These are phyloP conservation scores for Kondoa malvinella DNA, from an alignment of 768 basidiomycete genomes.

Conservation along the genomic window DNA sequence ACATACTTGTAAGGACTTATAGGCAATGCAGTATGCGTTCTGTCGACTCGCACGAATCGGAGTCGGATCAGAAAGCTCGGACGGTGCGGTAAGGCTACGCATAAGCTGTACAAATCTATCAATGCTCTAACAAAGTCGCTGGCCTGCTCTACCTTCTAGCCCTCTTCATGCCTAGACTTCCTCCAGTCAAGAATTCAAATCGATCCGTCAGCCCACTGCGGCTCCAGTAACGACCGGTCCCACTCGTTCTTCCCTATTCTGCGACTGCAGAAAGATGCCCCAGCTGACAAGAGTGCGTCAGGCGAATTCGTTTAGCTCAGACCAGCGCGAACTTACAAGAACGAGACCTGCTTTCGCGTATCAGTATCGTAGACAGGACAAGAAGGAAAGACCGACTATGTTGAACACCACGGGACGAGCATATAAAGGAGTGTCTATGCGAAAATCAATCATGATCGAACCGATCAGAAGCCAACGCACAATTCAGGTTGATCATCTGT, in stretches of 20 bases:
- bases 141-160: no score
- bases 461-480: not conserved
- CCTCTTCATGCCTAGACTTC: no score
- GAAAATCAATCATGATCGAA: not conserved
- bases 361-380: not conserved
- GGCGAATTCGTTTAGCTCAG: not conserved
- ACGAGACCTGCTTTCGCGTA: not conserved
- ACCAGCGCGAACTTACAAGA: not conserved
- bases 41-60: no score
- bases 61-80: no score
- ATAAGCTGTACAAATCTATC: no score
- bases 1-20: no score
- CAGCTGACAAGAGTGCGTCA: not conserved
- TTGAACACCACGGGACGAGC: not conserved
- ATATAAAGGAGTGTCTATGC: not conserved
- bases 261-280: not conserved
- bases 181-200: no score
- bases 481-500: not conserved
- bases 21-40: no score
- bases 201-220: no score
- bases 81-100: no score
- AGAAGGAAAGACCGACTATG: not conserved
- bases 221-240: not conserved
- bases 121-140: no score
- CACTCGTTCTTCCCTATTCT: not conserved